Evolutionary conservation across 2,329 filamentous ascomycete species (phyloP), one percentile per base, ranked within the genome.

Genomic region (Fonsecaea erecta): DNA sequence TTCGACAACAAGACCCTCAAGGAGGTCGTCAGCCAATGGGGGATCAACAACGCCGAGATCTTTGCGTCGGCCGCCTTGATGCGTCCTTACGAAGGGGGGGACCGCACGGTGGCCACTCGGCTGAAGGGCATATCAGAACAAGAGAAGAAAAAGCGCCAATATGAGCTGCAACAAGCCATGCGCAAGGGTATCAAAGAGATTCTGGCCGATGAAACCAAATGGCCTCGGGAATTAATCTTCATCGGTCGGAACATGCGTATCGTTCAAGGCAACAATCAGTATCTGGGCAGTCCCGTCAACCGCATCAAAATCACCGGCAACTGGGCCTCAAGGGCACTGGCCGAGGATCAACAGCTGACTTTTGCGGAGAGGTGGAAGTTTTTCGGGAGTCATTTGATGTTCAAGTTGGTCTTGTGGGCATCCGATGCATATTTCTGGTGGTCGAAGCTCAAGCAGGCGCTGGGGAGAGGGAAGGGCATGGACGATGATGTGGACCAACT

Each of bases 261-360:
- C 73, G 93, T 97, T 1, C 93, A 97, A 78, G 92, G 89, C 5
- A 96, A 96, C 78, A 96, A 97, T 76, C 92, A 96, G 75, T 94
- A 90, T 77, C 85, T 97, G 58, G 93, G 93, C 24, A 92, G 89
- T 0, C 93, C 93, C 0, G 92, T 97, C 51, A 93, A 97, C 77
- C 84, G 95, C 1, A 87, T 98, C 77, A 97, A 97, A 80, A 93
- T 96, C 76, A 97, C 95, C 68, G 93, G 93, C 24, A 84, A 88
- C 64, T 98, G 94, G 94, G 94, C 94, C 0, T 91, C 88, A 65
- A 83, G 91, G 24, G 93, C 92, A 60, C 80, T 98, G n/a, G 89
- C 90, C 26, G 88, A 96, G 77, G 88, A 89, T 69, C 84, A 81
- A 16, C 85, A 90, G 74, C 80, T 92, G 62, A 84, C 85, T 2